phyloP scores from a whole-genome alignment of 1,139 yeast species.

The Fermentozyma sake region DNA sequence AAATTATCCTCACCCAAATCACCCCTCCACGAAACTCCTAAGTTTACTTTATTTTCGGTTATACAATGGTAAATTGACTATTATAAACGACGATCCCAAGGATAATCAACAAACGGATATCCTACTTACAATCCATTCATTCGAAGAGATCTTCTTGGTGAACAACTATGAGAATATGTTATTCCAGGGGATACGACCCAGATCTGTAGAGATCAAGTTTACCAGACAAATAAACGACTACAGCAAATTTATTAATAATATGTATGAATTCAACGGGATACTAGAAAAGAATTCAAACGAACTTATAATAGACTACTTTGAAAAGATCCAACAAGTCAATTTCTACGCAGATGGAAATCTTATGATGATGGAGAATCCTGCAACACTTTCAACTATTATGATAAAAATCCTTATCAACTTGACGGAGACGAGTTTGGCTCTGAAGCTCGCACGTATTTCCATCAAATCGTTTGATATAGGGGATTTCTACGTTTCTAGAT shows the following conservation, averaged over 20 bases:
- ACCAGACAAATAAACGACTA: constrained; percentile 28
- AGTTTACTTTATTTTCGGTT: constrained; percentile 9
- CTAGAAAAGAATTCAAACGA: constrained; percentile 11
- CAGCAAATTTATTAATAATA: constrained; percentile 19
- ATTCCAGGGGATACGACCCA: constrained; percentile 22
- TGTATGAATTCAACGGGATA: constrained; percentile 20
- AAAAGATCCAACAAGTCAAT: constrained; percentile 17
- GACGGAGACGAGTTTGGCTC: constrained; percentile 15
- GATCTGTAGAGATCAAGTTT: constrained; percentile 23
- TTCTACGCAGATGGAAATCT: constrained; percentile 27
- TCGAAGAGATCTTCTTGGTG: constrained; percentile 13
- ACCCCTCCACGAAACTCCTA: neutral
- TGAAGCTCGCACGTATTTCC: constrained; percentile 21
- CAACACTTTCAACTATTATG: constrained; percentile 25
- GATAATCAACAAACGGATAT: constrained; percentile 8
- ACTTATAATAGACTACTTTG: constrained; percentile 14
- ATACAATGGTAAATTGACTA: constrained; percentile 8
- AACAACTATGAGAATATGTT: constrained; percentile 8
- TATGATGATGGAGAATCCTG: constrained; percentile 23
- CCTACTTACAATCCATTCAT: constrained; percentile 12
- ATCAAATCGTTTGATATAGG: constrained; percentile 37
- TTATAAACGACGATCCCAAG: constrained; percentile 8
- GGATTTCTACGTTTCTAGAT: constrained; percentile 25
- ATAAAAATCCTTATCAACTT: constrained; percentile 23
- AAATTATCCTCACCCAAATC: neutral